Percentiles rank a stretch among this genome's conserved stretches.
Conservation (phyloP, 345 rosid genomes). For the Acer negundo region DNA sequence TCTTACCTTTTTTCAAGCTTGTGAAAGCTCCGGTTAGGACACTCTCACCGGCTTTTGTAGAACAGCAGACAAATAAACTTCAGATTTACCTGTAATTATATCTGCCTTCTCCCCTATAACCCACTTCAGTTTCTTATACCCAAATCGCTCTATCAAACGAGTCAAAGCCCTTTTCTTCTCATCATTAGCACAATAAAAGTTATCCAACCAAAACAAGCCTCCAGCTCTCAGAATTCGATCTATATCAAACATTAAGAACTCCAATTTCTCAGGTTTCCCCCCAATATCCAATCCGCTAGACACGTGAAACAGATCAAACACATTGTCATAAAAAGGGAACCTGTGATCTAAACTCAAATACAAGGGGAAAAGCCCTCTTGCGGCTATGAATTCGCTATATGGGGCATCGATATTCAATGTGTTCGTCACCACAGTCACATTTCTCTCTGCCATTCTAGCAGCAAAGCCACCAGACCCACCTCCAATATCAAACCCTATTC, state of each 20-base stretch:
- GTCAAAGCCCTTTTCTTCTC: slow-evolving; percentile 74
- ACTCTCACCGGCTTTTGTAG: slow-evolving; percentile 86
- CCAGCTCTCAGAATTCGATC: slow-evolving; percentile 84
- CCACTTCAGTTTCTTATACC: slow-evolving; percentile 95
- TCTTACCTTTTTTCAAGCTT: neutral
- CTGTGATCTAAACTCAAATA: slow-evolving; percentile 87
- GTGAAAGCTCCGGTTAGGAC: slow-evolving; percentile 29
- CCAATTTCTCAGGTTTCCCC: slow-evolving; percentile 70
- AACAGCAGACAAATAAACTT: slow-evolving; percentile 81
- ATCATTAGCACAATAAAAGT: slow-evolving; percentile 62
- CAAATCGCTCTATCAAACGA: slow-evolving; percentile 75
- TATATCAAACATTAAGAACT: slow-evolving; percentile 94
- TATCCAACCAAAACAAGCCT: slow-evolving; percentile 91
- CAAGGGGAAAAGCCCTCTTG: slow-evolving; percentile 85
- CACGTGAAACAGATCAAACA: slow-evolving; percentile 71
- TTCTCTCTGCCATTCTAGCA: slow-evolving; percentile 92
- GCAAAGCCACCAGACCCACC: slow-evolving; percentile 92
- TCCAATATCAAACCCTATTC: slow-evolving; percentile 83
- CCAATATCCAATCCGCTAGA: slow-evolving; percentile 73
- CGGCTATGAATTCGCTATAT: slow-evolving; percentile 76
- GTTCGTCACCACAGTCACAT: slow-evolving; percentile 73
- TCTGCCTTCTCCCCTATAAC: slow-evolving; percentile 82
- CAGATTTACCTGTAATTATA: slow-evolving; percentile 40
- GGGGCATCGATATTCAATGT: slow-evolving; percentile 80
- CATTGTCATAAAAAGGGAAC: slow-evolving; percentile 88